Evolutionary conservation across 352 stramenopile species (phyloP), one percentile per base, ranked within the genome.

Genomic region (Phytophthora pluvialis): DNA sequence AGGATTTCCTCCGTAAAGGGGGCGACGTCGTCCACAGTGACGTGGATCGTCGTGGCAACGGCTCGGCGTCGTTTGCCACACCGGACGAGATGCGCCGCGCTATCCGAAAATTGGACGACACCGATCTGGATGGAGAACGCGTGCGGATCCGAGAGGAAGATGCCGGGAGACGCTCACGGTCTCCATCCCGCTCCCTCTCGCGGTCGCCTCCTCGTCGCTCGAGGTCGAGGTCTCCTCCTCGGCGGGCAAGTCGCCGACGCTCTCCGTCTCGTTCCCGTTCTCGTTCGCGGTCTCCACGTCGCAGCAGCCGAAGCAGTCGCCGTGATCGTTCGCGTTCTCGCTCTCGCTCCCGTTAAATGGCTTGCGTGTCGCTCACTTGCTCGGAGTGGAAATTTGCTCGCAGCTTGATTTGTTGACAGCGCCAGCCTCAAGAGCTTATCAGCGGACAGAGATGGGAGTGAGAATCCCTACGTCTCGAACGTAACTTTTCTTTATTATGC

Each of bases 21-120:
- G 82, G 77, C 26, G 86, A 93, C 50, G 83, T 93, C 16, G 71
- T 88, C 16, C 75, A 88, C 54, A 75, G 73, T 6, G 78, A 93
- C 46, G 83, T 93, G 38, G 83, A 94, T 66, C 72, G 78, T 1
- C 77, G 80, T 39, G 86, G 86, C 5, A 81, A 76, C 58, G 86
- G 82, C 5, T 73, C 71, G 12, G 86, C 83, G 1, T 91, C 78
- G 4, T 94, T 94, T 46, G 72, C 74, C n/a, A 86, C 82, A 0
- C 64, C 60, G 1, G 70, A 89, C 13, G 80, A 93, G 45, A 79
- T 93, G 69, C 50, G 75, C 28, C 75, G 72, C 15, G 82, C 79
- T 3, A 80, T 94, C 9, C 54, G 54, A 2, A 87, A 83, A 51
- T 52, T 94, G 32, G 67, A 90, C 43, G 71, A 69, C 29, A 52